Percentiles rank a stretch among this genome's conserved stretches.
These are phyloP conservation scores for Cryptosporidium felis DNA, from an alignment of 169 alveolate genomes.

Conservation along the genomic window DNA sequence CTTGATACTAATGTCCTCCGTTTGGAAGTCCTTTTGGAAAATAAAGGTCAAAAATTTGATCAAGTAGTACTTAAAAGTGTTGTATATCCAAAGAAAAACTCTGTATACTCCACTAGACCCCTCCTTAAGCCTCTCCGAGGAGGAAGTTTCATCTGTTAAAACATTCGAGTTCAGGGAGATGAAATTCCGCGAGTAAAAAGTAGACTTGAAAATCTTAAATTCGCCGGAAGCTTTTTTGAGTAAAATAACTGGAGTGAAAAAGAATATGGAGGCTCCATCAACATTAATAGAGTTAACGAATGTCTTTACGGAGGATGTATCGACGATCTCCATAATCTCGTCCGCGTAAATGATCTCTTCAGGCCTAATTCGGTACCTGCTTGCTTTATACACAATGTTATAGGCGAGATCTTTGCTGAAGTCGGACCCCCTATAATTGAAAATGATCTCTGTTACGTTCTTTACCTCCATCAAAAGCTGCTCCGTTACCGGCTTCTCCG, in stretches of 20 bases:
- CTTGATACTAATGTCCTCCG: neutral
- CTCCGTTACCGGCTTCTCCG: slow-evolving; percentile 8
- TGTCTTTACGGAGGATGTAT: neutral
- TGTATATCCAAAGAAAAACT: slow-evolving; percentile 3
- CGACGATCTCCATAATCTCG: slow-evolving; percentile 21
- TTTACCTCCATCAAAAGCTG: neutral
- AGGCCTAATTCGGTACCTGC: slow-evolving; percentile 18
- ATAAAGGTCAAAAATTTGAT: neutral
- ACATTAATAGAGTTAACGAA: slow-evolving; percentile 18
- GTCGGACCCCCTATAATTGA: slow-evolving; percentile 49
- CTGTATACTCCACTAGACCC: neutral
- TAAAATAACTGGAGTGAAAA: neutral
- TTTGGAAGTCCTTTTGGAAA: neutral
- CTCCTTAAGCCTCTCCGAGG: neutral
- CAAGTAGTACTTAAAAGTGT: neutral
- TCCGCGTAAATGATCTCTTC: slow-evolving; percentile 27
- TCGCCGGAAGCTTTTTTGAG: neutral
- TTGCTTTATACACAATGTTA: slow-evolving; percentile 32
- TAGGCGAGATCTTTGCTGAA: slow-evolving; percentile 36
- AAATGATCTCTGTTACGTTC: slow-evolving; percentile 1
- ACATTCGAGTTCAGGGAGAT: neutral
- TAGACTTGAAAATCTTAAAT: neutral
- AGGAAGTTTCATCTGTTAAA: neutral
- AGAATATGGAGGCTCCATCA: slow-evolving; percentile 8
- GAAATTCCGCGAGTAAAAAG: neutral